Base-by-base conservation (phyloP, 192 early-diverging fungal genomes). In the Rhizophlyctis rosea region DNA sequence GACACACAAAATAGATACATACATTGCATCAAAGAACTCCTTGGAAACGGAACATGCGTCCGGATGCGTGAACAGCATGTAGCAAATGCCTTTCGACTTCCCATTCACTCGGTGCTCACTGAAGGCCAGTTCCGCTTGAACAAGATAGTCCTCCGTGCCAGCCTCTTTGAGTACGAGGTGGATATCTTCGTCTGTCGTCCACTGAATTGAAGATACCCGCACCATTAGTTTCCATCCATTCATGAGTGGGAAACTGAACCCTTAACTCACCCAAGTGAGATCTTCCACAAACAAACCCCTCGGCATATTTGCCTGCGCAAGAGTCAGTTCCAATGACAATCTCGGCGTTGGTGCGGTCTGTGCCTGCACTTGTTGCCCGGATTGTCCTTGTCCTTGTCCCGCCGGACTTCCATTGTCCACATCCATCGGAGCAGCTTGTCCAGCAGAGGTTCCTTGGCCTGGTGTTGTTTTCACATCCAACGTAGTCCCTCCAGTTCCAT, bases 31-130 rank as follows among this genome's bases (percentile, higher is more conserved):
- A 39, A 74, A 71, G 36, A 69, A 74, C 16, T 60, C 56, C 56
- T 65, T 72, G 16, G 65, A 52, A 23, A 30, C 27, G 18, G 57
- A 31, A 14, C 69, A 59, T 21, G 74, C 56, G 4, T 57, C 56
- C 18, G 48, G 13, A 32, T n/a, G 61, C 34, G 51, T 53, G 54
- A 76, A 76, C 44, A 57, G 57, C 4, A 76, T 27, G 47, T 57
- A 76, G 54, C 65, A 66, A 9, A 61, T 50, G 24, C 74, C 74
- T 11, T 65, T 73, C 29, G 74, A 76, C 54, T 76, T 76, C 34
- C 74, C 74, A 60, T 71, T 76, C 23, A 63, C 57, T 1, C 64
- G 55, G 25, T 65, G 67, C 55, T 76, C 74, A 0, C 29, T 34
- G 39, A 76, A 76, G 18, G 65, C 51, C 0, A 76, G 24, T 54